Evolutionary conservation across 805 yeast species (phyloP).

Genomic region (Wickerhamiella lipophila): DNA sequence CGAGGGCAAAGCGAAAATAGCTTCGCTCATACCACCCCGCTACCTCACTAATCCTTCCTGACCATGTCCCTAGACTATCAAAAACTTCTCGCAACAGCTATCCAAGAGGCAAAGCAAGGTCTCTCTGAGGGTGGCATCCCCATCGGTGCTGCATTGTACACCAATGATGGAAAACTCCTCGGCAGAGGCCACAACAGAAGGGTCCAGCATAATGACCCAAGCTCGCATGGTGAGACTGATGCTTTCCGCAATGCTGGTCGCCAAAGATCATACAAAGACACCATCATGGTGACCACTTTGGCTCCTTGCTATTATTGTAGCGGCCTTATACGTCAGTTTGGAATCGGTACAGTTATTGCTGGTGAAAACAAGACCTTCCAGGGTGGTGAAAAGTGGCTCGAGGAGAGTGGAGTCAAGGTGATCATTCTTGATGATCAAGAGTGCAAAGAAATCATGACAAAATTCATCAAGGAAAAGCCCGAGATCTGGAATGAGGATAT

Average conservation of each 20-base stretch:
- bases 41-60: not conserved
- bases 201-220: constrained; percentile 71
- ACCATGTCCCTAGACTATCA: constrained; percentile 17
- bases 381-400: constrained; percentile 73
- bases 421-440: constrained; percentile 26
- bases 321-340: constrained; percentile 84
- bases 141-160: constrained; percentile 65
- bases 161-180: constrained; percentile 63
- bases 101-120: constrained; percentile 30
- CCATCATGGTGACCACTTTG: constrained; percentile 84
- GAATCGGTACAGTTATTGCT: constrained; percentile 71
- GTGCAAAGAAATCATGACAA: constrained; percentile 51
- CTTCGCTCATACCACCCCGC: too few species aligned
- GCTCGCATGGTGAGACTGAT: constrained; percentile 84
- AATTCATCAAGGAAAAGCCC: constrained; percentile 51
- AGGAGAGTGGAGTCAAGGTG: constrained; percentile 45
- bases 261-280: constrained; percentile 58
- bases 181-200: constrained; percentile 89
- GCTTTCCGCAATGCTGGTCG: constrained; percentile 87
- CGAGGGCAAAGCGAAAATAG: too few species aligned
- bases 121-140: constrained; percentile 83
- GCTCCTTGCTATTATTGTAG: constrained; percentile 95
- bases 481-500: constrained; percentile 32
- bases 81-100: constrained; percentile 24
- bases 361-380: constrained; percentile 77